phyloP scores from a whole-genome alignment of 2,329 filamentous ascomycete species.

The Trichoderma sp. region DNA sequence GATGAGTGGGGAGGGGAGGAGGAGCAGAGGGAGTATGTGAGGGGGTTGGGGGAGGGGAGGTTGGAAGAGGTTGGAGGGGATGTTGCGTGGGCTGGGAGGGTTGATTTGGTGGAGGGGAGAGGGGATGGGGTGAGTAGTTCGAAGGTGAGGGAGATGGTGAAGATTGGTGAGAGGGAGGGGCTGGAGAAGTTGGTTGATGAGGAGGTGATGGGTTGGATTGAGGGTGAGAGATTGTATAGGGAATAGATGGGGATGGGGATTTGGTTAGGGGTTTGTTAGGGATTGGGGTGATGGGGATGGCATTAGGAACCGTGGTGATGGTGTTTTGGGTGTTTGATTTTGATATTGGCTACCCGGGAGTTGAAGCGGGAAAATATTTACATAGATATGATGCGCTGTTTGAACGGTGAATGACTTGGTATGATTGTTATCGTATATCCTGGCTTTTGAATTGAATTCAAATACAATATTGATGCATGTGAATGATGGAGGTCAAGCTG shows the following conservation, averaged over 20 bases:
- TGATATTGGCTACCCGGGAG: neutral
- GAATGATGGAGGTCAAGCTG: neutral
- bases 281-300: no score
- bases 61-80: slow-evolving; percentile 53
- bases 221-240: slow-evolving; percentile 54
- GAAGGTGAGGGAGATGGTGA: slow-evolving; percentile 57
- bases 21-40: slow-evolving; percentile 50
- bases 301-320: neutral
- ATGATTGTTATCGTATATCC: neutral
- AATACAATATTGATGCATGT: neutral
- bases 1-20: slow-evolving; percentile 54
- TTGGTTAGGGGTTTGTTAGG: no score
- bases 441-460: neutral
- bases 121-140: slow-evolving; percentile 56
- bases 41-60: slow-evolving; percentile 44
- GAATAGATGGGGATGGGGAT: neutral
- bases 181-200: slow-evolving; percentile 55
- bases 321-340: neutral
- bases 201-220: slow-evolving; percentile 57
- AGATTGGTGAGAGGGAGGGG: slow-evolving; percentile 42
- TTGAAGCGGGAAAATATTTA: neutral
- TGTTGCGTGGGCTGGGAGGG: slow-evolving; percentile 55
- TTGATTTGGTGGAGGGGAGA: slow-evolving; percentile 56
- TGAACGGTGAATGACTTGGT: neutral
- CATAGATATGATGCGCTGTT: no score